Evolutionary conservation across 2,329 filamentous ascomycete genomes (phyloP).

Genomic region (Fonsecaea nubica): DNA sequence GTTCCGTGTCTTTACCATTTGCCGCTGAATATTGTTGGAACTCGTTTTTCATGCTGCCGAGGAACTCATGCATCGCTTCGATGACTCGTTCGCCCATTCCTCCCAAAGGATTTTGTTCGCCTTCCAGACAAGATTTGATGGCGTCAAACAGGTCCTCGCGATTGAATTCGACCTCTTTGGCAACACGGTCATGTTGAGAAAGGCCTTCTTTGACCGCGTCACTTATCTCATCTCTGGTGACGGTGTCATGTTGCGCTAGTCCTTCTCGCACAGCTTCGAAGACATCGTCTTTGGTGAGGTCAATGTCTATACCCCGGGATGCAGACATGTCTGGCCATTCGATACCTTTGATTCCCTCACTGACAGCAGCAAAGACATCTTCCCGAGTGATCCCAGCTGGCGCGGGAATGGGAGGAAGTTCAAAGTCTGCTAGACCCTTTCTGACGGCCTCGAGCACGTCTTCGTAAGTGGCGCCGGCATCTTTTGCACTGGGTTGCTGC

Average conservation of each 20-base stretch:
- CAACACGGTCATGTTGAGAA: conserved; percentile 52
- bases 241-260: conserved; percentile 53
- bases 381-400: conserved; percentile 72
- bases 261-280: conserved; percentile 66
- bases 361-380: conserved; percentile 81
- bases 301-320: conserved; percentile 47
- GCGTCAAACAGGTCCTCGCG: conserved; percentile 64
- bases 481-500: conserved; percentile 46
- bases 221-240: conserved; percentile 53
- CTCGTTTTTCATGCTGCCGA: conserved; percentile 67
- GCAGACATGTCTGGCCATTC: conserved; percentile 65
- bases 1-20: conserved; percentile 81
- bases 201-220: conserved; percentile 66
- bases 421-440: conserved; percentile 83
- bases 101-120: conserved; percentile 59
- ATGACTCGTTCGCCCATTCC: conserved; percentile 66
- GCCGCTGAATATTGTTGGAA: conserved; percentile 81
- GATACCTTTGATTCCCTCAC: conserved; percentile 84
- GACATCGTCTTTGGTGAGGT: conserved; percentile 61
- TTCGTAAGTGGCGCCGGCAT: conserved; percentile 73
- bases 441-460: conserved; percentile 85
- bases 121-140: conserved; percentile 63
- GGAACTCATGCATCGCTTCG: conserved; percentile 63
- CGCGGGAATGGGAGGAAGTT: conserved; percentile 71
- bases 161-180: conserved; percentile 66